phyloP scores from a whole-genome alignment of 2,329 filamentous ascomycete genomes.

The Massarina eburnea region DNA sequence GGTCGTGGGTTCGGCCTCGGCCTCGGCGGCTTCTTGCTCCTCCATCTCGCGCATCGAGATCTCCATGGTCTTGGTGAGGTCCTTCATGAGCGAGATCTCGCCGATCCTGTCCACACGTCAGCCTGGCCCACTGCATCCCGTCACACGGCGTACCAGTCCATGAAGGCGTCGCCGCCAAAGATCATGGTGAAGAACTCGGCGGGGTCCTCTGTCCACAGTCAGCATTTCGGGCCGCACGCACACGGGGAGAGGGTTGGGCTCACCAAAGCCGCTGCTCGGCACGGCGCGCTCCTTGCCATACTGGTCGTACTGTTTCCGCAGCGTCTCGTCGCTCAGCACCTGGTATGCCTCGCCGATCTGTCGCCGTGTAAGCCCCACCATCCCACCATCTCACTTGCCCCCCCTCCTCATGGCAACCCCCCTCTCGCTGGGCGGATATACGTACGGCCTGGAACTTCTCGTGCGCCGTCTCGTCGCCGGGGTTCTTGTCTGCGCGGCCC shows the following conservation, averaged over 20 bases:
- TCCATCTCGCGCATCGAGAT: conserved; percentile 85
- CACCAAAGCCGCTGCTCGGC: conserved; percentile 85
- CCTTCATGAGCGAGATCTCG: conserved; percentile 98
- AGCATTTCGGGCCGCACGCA: conserved; percentile 17
- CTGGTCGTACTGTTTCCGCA: conserved; percentile 93
- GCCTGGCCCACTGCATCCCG: not conserved
- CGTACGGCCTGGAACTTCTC: conserved; percentile 90
- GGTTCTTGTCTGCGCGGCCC: conserved; percentile 79
- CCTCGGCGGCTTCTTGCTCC: conserved; percentile 62
- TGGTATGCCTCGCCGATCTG: conserved; percentile 72
- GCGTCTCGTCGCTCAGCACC: conserved; percentile 82
- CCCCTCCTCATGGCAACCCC: conserved; percentile 1
- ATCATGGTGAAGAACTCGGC: conserved; percentile 98
- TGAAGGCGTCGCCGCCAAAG: conserved; percentile 93
- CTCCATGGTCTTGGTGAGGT: conserved; percentile 96
- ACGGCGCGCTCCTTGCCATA: conserved; percentile 94
- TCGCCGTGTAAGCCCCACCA: conserved; percentile 27
- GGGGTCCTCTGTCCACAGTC: conserved; percentile 68
- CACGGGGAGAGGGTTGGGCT: conserved; percentile 14
- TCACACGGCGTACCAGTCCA: conserved; percentile 64
- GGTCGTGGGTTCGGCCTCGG: conserved; percentile 41
- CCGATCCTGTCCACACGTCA: conserved; percentile 63
- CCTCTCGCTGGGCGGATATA: conserved; percentile 48
- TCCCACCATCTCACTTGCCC: conserved; percentile 3
- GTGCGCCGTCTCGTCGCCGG: conserved; percentile 89